Base-by-base conservation (phyloP, 1,284 basidiomycete species). In the Cryptococcus hybrid region DNA sequence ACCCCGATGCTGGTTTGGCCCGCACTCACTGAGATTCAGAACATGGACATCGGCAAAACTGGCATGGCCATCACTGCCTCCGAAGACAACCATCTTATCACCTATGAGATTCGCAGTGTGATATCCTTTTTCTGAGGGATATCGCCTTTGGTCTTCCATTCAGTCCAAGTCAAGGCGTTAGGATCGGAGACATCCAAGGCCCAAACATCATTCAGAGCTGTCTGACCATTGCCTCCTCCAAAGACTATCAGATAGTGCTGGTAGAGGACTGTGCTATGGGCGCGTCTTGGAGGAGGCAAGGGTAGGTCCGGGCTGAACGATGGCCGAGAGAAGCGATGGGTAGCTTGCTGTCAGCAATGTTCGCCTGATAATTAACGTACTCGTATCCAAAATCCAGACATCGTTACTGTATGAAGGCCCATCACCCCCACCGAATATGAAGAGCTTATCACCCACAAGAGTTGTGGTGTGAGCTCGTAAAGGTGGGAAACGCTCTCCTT, bases 201-300 rank as follows among this genome's bases (percentile, higher is more conserved):
- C 90, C 92, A 94, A 6, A 95, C 81, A 72, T 96, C 92, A 69
- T 92, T 92, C 60, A 96, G 81, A 1, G 92, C 92, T 15, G 85
- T 86, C 75, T 88, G 82, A 0, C 92, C 92, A 61, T 93, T 94
- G 2, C 92, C 93, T 18, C 93, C 92, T 3, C 92, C 92, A 70
- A 96, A 96, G 3, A 96, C 80, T 80, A 89, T 90, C 0, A 96
- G 82, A 68, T 85, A 87, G 55, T 84, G 83, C 46, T 82, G 81
- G 70, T 90, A 87, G 38, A 86, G 80, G 30, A 92, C 89, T 2
- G 90, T 85, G 0, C 90, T 91, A 74, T 96, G 92, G 2, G 92
- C 92, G 36, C 92, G 85, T 8, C 92, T 84, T 1, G 89, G 86
- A 7, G 59, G 86, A 73, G 59, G 92, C 77, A 72, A 74, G 69